A percentile compares a stretch with the other conserved stretches of the same genome.
Evolutionary conservation across 73 alveolate species (phyloP).

Genomic region (Breviolum minutum): DNA sequence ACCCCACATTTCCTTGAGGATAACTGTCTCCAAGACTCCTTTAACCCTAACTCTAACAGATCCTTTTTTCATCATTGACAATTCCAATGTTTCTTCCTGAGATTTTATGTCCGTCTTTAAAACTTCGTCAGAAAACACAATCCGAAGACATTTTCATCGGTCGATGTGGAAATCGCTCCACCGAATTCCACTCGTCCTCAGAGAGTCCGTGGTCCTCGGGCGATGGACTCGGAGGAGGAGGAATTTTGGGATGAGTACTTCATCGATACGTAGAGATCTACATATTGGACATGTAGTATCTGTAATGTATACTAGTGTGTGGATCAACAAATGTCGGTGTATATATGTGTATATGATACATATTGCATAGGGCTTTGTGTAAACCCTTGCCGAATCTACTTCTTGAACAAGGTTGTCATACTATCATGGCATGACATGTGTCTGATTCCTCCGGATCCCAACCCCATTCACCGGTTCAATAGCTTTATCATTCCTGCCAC

Average conservation of each 20-base stretch:
- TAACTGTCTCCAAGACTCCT: too few relatives aligned
- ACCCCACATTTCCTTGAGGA: too few relatives aligned
- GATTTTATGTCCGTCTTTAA: background rate
- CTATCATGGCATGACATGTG: background rate
- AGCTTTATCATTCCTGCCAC: background rate
- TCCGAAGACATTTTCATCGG: background rate
- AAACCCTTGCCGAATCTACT: too few relatives aligned
- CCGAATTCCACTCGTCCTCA: background rate
- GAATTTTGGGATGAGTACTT: too few relatives aligned
- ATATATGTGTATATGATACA: too few relatives aligned
- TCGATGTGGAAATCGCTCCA: background rate
- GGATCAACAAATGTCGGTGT: background rate
- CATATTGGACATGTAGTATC: background rate
- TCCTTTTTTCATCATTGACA: background rate
- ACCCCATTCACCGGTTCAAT: background rate
- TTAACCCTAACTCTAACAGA: background rate
- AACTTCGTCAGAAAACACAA: background rate
- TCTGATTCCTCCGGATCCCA: background rate
- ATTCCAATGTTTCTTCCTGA: background rate
- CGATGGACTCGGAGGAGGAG: too few relatives aligned
- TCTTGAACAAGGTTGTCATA: too few relatives aligned
- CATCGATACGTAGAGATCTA: background rate
- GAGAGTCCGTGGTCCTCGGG: constrained; percentile 86
- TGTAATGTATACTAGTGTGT: background rate
- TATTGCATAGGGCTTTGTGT: too few relatives aligned